Evolutionary conservation across 257 asterid genomes (phyloP).

Genomic region (Apocynum venetum): DNA sequence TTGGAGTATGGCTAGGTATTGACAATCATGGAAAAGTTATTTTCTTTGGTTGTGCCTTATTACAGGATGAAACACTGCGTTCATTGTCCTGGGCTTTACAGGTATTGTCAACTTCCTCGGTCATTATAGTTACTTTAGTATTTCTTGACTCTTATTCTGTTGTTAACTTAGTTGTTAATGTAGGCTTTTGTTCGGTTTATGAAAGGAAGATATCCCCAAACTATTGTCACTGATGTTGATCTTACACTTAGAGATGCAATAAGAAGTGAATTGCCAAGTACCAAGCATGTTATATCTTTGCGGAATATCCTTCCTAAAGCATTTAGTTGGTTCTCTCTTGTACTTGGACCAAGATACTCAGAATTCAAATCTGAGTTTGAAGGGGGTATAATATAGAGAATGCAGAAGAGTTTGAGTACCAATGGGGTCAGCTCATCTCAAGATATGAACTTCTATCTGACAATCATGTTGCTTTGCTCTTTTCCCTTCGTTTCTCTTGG

Average conservation of each 20-base stretch:
- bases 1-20: slow-evolving; percentile 67
- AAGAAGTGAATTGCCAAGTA: slow-evolving; percentile 59
- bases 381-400: slow-evolving; percentile 38
- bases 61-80: slow-evolving; percentile 52
- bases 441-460: slow-evolving; percentile 47
- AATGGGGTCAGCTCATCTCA: slow-evolving; percentile 57
- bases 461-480: slow-evolving; percentile 55
- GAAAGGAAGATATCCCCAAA: slow-evolving; percentile 58
- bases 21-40: slow-evolving; percentile 52
- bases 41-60: slow-evolving; percentile 56
- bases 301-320: slow-evolving; percentile 41
- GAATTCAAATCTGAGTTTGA: slow-evolving; percentile 54
- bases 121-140: slow-evolving; percentile 11
- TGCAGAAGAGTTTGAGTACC: slow-evolving; percentile 56
- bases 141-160: slow-evolving; percentile 5
- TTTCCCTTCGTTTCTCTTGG: slow-evolving; percentile 48
- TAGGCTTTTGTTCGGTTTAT: slow-evolving; percentile 60
- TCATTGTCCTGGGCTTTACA: slow-evolving; percentile 59
- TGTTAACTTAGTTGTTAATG: slow-evolving; percentile 22
- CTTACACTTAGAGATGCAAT: slow-evolving; percentile 52
- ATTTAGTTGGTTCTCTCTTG: slow-evolving; percentile 53
- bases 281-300: slow-evolving; percentile 54
- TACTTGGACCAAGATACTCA: slow-evolving; percentile 52
- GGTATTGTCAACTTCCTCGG: slow-evolving; percentile 20
- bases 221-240: slow-evolving; percentile 59